These are phyloP conservation scores for Taxillus chinensis DNA, from an alignment of 164 flowering plant genomes.

Conservation along the genomic window DNA sequence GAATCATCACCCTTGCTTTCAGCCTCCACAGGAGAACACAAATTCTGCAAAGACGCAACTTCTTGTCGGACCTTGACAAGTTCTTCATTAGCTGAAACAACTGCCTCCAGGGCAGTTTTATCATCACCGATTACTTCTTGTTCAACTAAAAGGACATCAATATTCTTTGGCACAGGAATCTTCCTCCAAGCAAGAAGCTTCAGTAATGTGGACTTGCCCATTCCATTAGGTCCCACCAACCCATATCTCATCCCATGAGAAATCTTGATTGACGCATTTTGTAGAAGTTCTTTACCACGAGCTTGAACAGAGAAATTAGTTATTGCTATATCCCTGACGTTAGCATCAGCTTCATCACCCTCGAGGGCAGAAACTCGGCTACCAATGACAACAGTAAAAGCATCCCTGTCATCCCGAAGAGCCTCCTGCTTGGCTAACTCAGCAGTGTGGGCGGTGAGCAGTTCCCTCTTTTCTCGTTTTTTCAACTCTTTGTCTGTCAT, in stretches of 20 bases:
- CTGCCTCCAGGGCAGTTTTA: slow-evolving; percentile 59
- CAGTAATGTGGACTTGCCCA: slow-evolving; percentile 65
- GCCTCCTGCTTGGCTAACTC: slow-evolving; percentile 55
- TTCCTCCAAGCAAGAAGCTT: slow-evolving; percentile 87
- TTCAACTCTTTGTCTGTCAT: slow-evolving; percentile 54
- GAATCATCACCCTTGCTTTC: slow-evolving; percentile 22
- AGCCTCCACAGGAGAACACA: slow-evolving; percentile 10
- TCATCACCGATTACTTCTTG: slow-evolving; percentile 84
- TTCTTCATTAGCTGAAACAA: slow-evolving; percentile 79
- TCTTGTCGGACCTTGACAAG: slow-evolving; percentile 54
- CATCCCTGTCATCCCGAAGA: slow-evolving; percentile 69
- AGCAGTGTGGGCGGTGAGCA: slow-evolving; percentile 38
- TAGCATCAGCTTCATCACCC: slow-evolving; percentile 61
- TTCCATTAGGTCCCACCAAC: slow-evolving; percentile 76
- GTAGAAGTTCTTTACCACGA: slow-evolving; percentile 61
- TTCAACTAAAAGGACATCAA: slow-evolving; percentile 81
- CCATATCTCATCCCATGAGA: slow-evolving; percentile 79
- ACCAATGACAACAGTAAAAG: slow-evolving; percentile 70
- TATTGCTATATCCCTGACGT: slow-evolving; percentile 60
- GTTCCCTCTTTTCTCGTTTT: slow-evolving; percentile 68
- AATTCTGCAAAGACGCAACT: slow-evolving; percentile 41
- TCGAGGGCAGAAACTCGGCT: slow-evolving; percentile 54
- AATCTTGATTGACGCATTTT: slow-evolving; percentile 56
- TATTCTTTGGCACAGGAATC: slow-evolving; percentile 79
- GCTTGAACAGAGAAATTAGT: slow-evolving; percentile 70